phyloP scores from a whole-genome alignment of 208 protist genomes.

The Crithidia bombi region DNA sequence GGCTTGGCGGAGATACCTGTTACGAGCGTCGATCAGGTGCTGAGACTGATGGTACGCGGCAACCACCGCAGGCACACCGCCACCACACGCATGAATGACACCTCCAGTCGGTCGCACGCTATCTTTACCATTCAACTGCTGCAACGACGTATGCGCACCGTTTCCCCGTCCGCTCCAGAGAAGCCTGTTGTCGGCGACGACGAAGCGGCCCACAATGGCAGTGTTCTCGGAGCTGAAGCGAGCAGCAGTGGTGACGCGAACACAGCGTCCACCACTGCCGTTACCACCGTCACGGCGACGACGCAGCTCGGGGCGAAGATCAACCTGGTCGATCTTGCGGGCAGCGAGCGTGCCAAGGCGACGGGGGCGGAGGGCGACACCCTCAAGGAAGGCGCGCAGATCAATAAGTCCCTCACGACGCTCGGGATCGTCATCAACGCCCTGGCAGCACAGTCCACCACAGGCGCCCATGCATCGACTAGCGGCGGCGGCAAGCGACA shows the following conservation, averaged over 20 bases:
- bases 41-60: slow-evolving; percentile 72
- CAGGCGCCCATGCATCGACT: slow-evolving; percentile 7
- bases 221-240: not conserved
- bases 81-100: slow-evolving; percentile 95
- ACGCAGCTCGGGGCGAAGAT: slow-evolving; percentile 73
- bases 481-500: slow-evolving; percentile 33
- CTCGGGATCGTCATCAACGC: slow-evolving; percentile 93
- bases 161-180: not conserved
- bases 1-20: slow-evolving; percentile 72
- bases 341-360: slow-evolving; percentile 85
- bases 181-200: not conserved
- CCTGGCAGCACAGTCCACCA: slow-evolving; percentile 62
- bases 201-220: not conserved
- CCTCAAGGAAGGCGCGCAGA: slow-evolving; percentile 84
- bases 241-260: not conserved
- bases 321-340: slow-evolving; percentile 95
- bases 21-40: slow-evolving; percentile 54
- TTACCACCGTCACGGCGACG: slow-evolving; percentile 26
- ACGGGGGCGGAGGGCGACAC: slow-evolving; percentile 83
- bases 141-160: slow-evolving; percentile 41
- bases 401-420: slow-evolving; percentile 91
- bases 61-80: slow-evolving; percentile 82
- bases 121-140: slow-evolving; percentile 94
- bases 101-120: slow-evolving; percentile 95
- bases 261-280: slow-evolving; percentile 22